phyloP scores from a whole-genome alignment of 2,329 filamentous ascomycete species.

The Tricladium varicosporioides region DNA sequence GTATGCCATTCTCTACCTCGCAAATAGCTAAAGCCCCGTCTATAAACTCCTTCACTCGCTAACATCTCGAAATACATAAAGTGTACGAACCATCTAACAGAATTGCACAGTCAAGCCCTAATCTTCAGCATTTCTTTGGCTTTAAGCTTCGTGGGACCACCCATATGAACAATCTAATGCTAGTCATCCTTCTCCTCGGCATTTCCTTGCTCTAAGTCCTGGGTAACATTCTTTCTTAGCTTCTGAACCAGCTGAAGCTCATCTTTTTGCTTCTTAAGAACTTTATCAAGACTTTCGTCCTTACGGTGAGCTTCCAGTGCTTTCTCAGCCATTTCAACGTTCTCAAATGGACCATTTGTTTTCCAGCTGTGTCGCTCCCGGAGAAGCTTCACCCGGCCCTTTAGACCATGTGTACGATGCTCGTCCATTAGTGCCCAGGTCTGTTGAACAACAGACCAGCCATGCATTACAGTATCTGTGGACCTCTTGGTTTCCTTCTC shows the following conservation, averaged over 20 bases:
- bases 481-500: conserved; percentile 33
- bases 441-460: conserved; percentile 43
- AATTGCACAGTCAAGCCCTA: not conserved
- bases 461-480: conserved; percentile 36
- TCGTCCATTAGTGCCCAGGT: conserved; percentile 41
- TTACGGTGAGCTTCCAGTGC: conserved; percentile 44
- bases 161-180: conserved; percentile 13
- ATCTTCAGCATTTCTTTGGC: conserved; percentile 6
- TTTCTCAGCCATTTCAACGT: conserved; percentile 44
- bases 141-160: conserved; percentile 2
- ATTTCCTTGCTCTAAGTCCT: conserved; percentile 14
- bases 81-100: no score
- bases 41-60: no score
- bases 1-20: no score
- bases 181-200: conserved; percentile 12
- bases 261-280: conserved; percentile 24
- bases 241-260: conserved; percentile 19
- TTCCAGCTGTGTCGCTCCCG: conserved; percentile 41
- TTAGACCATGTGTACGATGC: conserved; percentile 25
- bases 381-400: conserved; percentile 35
- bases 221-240: conserved; percentile 17
- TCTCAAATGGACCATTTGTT: conserved; percentile 44
- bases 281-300: conserved; percentile 41
- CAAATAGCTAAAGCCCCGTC: no score
- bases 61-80: no score